phyloP scores from a whole-genome alignment of 768 basidiomycete species.

The Boletus eberwhitei region DNA sequence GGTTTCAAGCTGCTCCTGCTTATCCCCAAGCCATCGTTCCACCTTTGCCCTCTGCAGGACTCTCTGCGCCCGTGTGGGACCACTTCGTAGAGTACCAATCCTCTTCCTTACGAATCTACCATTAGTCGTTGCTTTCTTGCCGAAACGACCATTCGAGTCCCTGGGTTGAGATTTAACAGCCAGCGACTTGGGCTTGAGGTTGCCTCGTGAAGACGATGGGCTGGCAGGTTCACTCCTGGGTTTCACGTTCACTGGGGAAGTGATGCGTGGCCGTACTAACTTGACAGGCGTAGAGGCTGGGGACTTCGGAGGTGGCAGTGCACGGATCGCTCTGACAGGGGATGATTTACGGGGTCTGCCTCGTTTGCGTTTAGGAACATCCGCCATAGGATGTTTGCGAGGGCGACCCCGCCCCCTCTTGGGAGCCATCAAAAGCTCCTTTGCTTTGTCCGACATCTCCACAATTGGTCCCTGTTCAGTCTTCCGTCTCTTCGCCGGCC shows the following conservation, averaged over 20 bases:
- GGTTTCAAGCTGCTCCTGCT: conserved; percentile 17
- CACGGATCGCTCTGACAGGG: conserved; percentile 7
- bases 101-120: conserved; percentile 42
- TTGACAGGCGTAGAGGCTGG: conserved; percentile 10
- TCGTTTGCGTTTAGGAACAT: conserved; percentile 33
- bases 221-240: conserved; percentile 22
- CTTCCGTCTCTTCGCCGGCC: conserved; percentile 49
- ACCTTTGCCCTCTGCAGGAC: conserved; percentile 42
- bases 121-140: conserved; percentile 53
- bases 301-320: conserved; percentile 10
- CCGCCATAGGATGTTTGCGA: conserved; percentile 32
- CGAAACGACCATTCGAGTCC: conserved; percentile 63
- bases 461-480: conserved; percentile 33
- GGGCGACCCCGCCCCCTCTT: conserved; percentile 36
- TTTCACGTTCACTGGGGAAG: conserved; percentile 21
- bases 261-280: conserved; percentile 7
- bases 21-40: conserved; percentile 35
- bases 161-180: conserved; percentile 55
- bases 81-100: conserved; percentile 18
- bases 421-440: conserved; percentile 28
- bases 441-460: conserved; percentile 34
- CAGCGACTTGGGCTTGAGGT: conserved; percentile 40
- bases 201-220: conserved; percentile 23
- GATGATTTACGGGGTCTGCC: conserved; percentile 35
- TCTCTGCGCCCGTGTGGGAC: conserved; percentile 38